Percentiles rank a stretch among this genome's conserved stretches.
Evolutionary conservation across 2,329 filamentous ascomycete species (phyloP).

Genomic region (Botrytis cinerea): DNA sequence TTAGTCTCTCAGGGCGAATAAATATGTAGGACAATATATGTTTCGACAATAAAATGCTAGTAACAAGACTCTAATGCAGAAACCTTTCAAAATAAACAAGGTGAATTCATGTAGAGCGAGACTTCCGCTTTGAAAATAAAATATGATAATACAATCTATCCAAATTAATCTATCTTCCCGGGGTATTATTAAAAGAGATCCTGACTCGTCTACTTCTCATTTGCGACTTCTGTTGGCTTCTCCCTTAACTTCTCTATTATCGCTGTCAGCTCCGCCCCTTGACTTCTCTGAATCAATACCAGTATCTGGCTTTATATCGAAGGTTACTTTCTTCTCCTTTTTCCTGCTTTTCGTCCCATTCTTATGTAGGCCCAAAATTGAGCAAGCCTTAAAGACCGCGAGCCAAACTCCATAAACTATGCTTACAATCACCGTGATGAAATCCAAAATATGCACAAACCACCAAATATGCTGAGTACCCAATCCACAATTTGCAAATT

Average conservation of each 20-base stretch:
- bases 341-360: neutral
- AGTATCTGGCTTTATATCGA: neutral
- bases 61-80: neutral
- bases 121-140: neutral
- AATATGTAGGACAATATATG: neutral
- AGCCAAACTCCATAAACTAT: slow-evolving; percentile 28
- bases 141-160: neutral
- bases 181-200: neutral
- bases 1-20: neutral
- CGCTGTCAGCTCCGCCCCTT: neutral
- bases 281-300: neutral
- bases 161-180: neutral
- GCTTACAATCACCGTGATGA: slow-evolving; percentile 35
- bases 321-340: slow-evolving; percentile 15
- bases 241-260: neutral
- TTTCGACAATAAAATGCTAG: neutral
- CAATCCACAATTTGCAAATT: slow-evolving; percentile 75
- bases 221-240: neutral
- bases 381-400: neutral
- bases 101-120: neutral
- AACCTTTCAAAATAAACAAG: neutral
- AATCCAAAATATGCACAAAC: slow-evolving; percentile 75
- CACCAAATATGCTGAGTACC: slow-evolving; percentile 95
- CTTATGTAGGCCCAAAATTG: neutral
- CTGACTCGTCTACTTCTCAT: neutral